A percentile compares a stretch with the other conserved stretches of the same genome.
These are phyloP conservation scores for Verticillium nonalfalfae DNA, from an alignment of 2,329 filamentous ascomycete genomes.

Conservation along the genomic window DNA sequence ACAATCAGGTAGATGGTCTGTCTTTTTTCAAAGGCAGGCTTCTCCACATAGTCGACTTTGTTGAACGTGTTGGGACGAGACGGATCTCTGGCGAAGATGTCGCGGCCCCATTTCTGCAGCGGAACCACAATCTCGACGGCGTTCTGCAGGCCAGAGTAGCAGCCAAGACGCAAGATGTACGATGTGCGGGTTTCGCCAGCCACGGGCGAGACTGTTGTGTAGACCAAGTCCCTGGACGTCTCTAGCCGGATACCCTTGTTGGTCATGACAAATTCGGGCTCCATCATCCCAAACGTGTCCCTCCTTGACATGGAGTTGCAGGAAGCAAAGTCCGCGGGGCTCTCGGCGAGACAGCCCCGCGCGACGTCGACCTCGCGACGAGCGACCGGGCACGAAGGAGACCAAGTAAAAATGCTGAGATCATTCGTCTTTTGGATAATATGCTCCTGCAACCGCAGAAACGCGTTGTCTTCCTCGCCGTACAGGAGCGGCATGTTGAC, in stretches of 20 bases:
- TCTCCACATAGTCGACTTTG: not conserved
- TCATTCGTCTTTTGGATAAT: slow-evolving; percentile 6
- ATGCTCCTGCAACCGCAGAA: slow-evolving; percentile 7
- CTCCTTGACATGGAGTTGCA: not conserved
- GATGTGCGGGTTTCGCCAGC: not conserved
- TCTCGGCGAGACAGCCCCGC: not conserved
- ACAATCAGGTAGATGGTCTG: not conserved
- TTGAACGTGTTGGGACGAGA: not conserved
- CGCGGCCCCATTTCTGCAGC: not conserved
- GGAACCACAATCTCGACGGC: not conserved
- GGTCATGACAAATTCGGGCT: not conserved
- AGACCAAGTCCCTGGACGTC: not conserved
- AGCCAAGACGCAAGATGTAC: not conserved
- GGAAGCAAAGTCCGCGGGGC: not conserved
- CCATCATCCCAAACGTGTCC: not conserved
- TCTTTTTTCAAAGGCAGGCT: not conserved
- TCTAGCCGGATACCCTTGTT: not conserved
- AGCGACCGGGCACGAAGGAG: not conserved
- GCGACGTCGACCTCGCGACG: not conserved
- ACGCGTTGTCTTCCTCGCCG: slow-evolving; percentile 17
- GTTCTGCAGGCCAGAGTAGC: not conserved
- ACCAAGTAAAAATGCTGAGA: slow-evolving; percentile 3
- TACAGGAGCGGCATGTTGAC: slow-evolving; percentile 26
- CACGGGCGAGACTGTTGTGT: not conserved
- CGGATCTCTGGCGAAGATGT: not conserved